Conservation (phyloP, 2,329 filamentous ascomycete genomes). For the Talaromyces sp. region DNA sequence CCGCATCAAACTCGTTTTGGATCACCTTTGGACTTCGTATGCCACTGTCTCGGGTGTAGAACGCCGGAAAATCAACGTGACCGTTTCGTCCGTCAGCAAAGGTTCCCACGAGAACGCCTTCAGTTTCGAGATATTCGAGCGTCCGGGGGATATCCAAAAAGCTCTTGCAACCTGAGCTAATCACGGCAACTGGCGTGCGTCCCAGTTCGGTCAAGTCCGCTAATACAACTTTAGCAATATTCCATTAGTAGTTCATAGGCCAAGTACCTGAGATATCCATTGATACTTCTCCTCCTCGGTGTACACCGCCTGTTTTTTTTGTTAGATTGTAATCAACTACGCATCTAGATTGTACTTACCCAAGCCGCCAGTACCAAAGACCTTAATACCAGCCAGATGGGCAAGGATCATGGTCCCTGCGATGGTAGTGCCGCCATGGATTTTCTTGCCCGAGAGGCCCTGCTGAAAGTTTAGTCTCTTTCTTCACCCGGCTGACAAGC, state of each 20-base stretch:
- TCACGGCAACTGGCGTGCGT: slow-evolving; percentile 78
- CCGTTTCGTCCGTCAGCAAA: slow-evolving; percentile 77
- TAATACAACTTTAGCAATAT: slow-evolving; percentile 14
- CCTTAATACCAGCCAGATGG: slow-evolving; percentile 76
- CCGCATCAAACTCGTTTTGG: slow-evolving; percentile 72
- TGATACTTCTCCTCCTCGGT: slow-evolving; percentile 77
- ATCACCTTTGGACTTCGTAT: slow-evolving; percentile 72
- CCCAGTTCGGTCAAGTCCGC: slow-evolving; percentile 93
- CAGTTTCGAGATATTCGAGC: slow-evolving; percentile 71
- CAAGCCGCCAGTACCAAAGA: slow-evolving; percentile 92
- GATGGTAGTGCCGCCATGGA: slow-evolving; percentile 89
- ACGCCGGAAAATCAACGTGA: slow-evolving; percentile 80
- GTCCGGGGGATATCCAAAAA: slow-evolving; percentile 91
- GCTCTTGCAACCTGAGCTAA: slow-evolving; percentile 90
- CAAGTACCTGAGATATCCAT: slow-evolving; percentile 73
- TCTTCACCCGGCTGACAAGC: not conserved
- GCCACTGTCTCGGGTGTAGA: slow-evolving; percentile 87
- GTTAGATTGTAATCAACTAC: slow-evolving; percentile 8
- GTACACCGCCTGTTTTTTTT: slow-evolving; percentile 63
- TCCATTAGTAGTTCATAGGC: not conserved
- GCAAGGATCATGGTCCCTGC: slow-evolving; percentile 90
- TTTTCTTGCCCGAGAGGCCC: slow-evolving; percentile 61
- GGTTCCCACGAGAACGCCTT: slow-evolving; percentile 74
- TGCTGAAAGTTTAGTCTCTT: slow-evolving; percentile 25
- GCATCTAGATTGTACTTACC: slow-evolving; percentile 34